Evolutionary conservation across 495 filamentous ascomycete species (phyloP), one percentile per base, ranked within the genome.

Genomic region (Trichoderma erinaceum): DNA sequence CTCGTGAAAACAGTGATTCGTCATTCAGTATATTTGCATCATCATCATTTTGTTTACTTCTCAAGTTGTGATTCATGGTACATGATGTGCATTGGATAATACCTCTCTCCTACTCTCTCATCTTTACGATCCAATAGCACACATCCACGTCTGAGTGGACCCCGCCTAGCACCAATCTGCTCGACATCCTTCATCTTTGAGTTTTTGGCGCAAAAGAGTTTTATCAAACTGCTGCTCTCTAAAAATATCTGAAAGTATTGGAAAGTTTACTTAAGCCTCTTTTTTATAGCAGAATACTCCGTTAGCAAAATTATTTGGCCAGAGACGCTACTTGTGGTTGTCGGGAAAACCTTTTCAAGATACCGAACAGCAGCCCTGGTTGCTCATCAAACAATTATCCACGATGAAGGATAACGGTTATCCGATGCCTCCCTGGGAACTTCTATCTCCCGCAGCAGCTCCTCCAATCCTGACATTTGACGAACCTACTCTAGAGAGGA

Each of bases 61-160:
- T 7, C 2, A 21, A 18, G 43, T 10, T 5, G 12, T 48, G 44
- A 16, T 52, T 52, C n/a, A 52, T 52, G 4, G 16, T 18, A 23
- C n/a, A 10, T 23, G 48, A 25, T 21, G n/a, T n/a, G 35, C 35
- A 29, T 38, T 38, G 4, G 35, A 38, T 2, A 38, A 7, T 10
- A 10, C 5, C 35, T 38, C 11, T 21, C n/a, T 21, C 18, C 4
- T 23, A 52, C 18, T 52, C 18, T 52, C 48, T 21, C 25, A 16
- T 11, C 4, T 32, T 18, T 18, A 29, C 7, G 11, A 23, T 61
- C 56, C 56, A 61, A 61, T 61, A 32, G 23, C 16, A 61, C 4
- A 32, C 56, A 61, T 32, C 56, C 56, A 61, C 56, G 56, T 61
- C 56, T 61, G 29, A 61, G 56, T 21, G 56, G 25, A 27, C 56